Evolutionary conservation across 352 stramenopile species (phyloP), one percentile per base, ranked within the genome.

Genomic region (Phytophthora constricta): DNA sequence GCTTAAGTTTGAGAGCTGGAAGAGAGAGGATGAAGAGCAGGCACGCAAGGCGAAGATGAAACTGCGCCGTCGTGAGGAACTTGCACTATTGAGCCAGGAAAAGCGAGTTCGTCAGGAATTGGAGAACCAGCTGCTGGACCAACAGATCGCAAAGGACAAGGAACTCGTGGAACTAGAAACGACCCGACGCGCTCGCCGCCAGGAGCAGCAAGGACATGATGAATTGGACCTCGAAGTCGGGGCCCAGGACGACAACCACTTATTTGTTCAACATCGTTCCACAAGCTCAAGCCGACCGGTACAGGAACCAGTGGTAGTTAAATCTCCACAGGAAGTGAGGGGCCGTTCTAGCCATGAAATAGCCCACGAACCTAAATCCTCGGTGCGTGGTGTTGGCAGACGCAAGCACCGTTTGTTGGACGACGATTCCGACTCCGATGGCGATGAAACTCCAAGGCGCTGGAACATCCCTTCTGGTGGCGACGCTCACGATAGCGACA

Each of bases 1-100:
- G 48, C 58, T 89, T 1, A 86, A 82, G 26, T 86, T 94, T 45
- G 81, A 91, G n/a, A 72, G 59, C 20, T 94, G 86, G 87, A 92
- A 89, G 54, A 71, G 75, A 54, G 79, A 93, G 31, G 82, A 91
- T 59, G 79, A 92, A 48, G 71, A 80, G 10, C 69, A 81, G 23
- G 76, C 58, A 27, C 70, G 41, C 14, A 62, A 66, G 54, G 69
- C 43, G 26, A 87, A 70, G 49, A 52, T 60, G 34, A 76, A 71
- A 37, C 61, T 76, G 41, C 66, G 79, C 22, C 61, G 68, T 2
- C 75, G 63, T 4, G 86, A 92, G 46, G 74, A 87, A 20, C 65
- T 63, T 19, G 76, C 77, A 16, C 41, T 85, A 27, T 33, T 82
- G 13, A 70, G 77, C 13, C 80, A 91, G 63, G 86, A 91, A 58